A percentile compares a stretch with the other conserved stretches of the same genome.
phyloP scores from a whole-genome alignment of 305 asterid species.

The Solanum hybrid region DNA sequence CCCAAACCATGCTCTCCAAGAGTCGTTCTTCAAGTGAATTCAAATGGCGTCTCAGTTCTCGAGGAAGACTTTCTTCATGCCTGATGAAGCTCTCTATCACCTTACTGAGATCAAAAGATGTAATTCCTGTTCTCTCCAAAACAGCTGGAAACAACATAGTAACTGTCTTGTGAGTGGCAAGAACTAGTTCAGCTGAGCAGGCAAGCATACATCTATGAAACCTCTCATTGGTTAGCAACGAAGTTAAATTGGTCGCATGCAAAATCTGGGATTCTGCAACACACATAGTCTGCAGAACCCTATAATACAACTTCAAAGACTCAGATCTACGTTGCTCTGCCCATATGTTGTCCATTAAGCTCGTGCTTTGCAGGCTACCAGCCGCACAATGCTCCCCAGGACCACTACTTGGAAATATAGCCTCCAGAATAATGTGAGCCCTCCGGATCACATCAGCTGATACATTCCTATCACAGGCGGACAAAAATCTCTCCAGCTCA shows the following conservation, averaged over 20 bases:
- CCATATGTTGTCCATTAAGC: constrained; percentile 90
- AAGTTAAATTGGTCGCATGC: constrained; percentile 69
- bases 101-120: constrained; percentile 96
- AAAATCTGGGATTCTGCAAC: constrained; percentile 78
- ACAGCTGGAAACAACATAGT: constrained; percentile 96
- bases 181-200: constrained; percentile 97
- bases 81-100: constrained; percentile 96
- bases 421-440: constrained; percentile 84
- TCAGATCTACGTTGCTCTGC: constrained; percentile 93
- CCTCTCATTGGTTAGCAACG: constrained; percentile 88
- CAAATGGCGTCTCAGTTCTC: constrained; percentile 90
- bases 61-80: constrained; percentile 94
- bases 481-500: constrained; percentile 71
- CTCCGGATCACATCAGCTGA: constrained; percentile 78
- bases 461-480: constrained; percentile 78
- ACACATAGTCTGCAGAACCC: constrained; percentile 93
- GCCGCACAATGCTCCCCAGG: constrained; percentile 40
- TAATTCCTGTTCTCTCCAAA: constrained; percentile 93
- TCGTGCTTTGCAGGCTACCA: constrained; percentile 47
- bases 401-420: constrained; percentile 90
- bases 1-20: constrained; percentile 99
- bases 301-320: constrained; percentile 82
- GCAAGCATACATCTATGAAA: constrained; percentile 99
- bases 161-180: constrained; percentile 96
- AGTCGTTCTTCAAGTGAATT: constrained; percentile 95